Evolutionary conservation across 2,329 filamentous ascomycete genomes (phyloP).

Genomic region (Escovopsis sp.): DNA sequence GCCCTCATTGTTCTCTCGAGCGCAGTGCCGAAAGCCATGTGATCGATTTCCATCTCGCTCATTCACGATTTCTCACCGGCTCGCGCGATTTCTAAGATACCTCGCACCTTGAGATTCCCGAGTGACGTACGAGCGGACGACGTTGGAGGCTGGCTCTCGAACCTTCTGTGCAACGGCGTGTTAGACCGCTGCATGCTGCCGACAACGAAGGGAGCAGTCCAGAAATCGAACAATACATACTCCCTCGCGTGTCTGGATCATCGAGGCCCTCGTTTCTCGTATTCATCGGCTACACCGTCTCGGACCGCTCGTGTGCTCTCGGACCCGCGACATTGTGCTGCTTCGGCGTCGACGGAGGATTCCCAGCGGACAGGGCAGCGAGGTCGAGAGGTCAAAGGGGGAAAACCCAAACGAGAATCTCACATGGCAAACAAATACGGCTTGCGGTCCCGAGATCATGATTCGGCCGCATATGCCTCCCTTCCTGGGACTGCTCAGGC

Average conservation of each 20-base stretch:
- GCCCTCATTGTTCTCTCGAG: no score
- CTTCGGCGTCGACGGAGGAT: background rate
- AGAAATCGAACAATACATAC: no score
- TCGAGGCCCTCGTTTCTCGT: no score
- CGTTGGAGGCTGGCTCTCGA: background rate
- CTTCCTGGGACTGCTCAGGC: conserved; percentile 18
- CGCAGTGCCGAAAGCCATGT: no score
- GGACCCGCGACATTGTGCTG: background rate
- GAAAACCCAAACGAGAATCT: background rate
- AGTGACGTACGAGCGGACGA: background rate
- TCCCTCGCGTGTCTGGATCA: no score
- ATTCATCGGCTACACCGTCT: no score
- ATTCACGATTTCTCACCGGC: no score
- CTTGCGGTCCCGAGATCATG: conserved; percentile 15
- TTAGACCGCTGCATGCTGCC: background rate
- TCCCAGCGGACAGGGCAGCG: no score
- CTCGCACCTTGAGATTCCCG: no score
- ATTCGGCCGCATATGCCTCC: conserved; percentile 15
- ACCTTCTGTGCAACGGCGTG: background rate
- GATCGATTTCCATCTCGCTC: no score
- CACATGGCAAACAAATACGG: conserved; percentile 17
- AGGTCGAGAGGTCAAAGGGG: background rate
- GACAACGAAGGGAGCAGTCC: background rate
- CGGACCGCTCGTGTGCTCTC: no score
- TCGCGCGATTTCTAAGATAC: no score